A percentile compares a stretch with the other conserved stretches of the same genome.
These are phyloP conservation scores for Sungouiozyma intestinalis DNA, from an alignment of 805 yeast species.

Conservation along the genomic window DNA sequence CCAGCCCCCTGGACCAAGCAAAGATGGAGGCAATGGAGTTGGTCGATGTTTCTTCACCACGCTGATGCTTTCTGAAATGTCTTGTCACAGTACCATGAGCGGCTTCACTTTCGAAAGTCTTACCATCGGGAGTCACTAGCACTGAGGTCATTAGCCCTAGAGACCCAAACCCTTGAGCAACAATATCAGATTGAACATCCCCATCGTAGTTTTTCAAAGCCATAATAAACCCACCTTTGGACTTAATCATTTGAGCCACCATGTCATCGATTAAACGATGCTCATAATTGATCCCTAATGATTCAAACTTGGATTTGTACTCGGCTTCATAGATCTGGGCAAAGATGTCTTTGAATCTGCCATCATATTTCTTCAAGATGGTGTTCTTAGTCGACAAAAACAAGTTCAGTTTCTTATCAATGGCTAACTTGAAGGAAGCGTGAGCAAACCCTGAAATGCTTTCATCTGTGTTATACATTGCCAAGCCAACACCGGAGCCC, in stretches of 20 bases:
- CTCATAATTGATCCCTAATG: conserved; percentile 57
- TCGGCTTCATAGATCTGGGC: conserved; percentile 50
- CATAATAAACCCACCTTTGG: conserved; percentile 72
- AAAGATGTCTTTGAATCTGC: conserved; percentile 73
- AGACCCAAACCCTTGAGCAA: conserved; percentile 82
- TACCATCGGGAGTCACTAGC: conserved; percentile 75
- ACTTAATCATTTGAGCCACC: conserved; percentile 84
- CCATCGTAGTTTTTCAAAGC: conserved; percentile 82
- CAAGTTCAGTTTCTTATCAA: conserved; percentile 51
- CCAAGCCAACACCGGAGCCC: conserved; percentile 56
- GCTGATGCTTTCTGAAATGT: conserved; percentile 74
- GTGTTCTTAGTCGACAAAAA: conserved; percentile 72
- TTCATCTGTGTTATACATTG: conserved; percentile 78
- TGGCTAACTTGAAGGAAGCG: conserved; percentile 66
- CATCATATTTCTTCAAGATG: conserved; percentile 72
- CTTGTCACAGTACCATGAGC: conserved; percentile 86
- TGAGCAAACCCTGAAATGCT: conserved; percentile 72
- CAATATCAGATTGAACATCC: conserved; percentile 77
- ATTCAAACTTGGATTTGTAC: conserved; percentile 49
- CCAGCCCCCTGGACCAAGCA: conserved; percentile 80
- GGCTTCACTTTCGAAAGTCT: conserved; percentile 77
- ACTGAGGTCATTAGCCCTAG: conserved; percentile 79
- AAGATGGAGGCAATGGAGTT: conserved; percentile 79
- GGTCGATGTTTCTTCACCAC: conserved; percentile 74
- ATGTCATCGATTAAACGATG: conserved; percentile 79